Conservation (phyloP, 164 flowering plant species). For the Umbellularia californica region DNA sequence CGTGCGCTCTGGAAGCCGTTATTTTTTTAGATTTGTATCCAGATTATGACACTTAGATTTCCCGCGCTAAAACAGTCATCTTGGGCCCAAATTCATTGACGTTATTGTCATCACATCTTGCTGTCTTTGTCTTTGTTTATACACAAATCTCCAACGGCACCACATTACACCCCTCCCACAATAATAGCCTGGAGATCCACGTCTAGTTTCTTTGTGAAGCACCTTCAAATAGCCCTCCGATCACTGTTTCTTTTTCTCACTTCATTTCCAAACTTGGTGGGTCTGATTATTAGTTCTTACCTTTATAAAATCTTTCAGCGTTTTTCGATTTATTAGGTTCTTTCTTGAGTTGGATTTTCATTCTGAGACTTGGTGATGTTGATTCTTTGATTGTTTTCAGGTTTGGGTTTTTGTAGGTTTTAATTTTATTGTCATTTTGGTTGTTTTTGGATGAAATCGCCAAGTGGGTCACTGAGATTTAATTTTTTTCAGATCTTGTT, state of each 20-base stretch:
- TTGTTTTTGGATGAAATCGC: background rate
- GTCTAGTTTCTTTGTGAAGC: background rate
- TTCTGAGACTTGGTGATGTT: background rate
- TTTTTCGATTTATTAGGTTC: background rate
- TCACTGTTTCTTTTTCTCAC: background rate
- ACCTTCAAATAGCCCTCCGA: background rate
- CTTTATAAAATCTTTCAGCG: background rate
- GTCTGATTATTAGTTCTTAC: no score
- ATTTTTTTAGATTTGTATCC: no score
- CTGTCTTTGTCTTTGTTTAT: background rate
- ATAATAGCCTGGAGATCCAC: background rate
- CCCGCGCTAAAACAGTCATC: background rate
- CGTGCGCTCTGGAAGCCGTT: no score
- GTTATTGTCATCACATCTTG: background rate
- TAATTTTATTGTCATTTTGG: background rate
- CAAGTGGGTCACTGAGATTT: background rate
- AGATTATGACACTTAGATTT: no score
- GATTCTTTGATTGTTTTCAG: background rate
- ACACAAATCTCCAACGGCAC: slow-evolving; percentile 3
- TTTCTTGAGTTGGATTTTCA: background rate
- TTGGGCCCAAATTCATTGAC: background rate
- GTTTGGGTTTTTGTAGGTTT: background rate
- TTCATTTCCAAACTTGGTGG: background rate
- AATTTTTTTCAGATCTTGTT: background rate
- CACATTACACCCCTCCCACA: background rate